Percentiles rank a stretch among this genome's conserved stretches.
Conservation (phyloP, 1,284 basidiomycete species). For the Meira nashicola region DNA sequence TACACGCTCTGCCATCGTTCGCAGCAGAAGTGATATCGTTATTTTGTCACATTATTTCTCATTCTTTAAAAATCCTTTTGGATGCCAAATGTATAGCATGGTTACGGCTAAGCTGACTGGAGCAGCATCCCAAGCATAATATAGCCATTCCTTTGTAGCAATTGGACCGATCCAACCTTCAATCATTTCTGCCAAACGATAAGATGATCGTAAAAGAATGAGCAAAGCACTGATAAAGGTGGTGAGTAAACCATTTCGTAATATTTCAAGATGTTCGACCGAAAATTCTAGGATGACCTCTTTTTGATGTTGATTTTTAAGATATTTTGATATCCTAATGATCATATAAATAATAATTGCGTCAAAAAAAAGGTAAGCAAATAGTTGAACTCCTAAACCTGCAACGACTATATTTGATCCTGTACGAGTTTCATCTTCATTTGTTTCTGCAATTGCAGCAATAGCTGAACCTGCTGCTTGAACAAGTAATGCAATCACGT, state of each 20-base stretch:
- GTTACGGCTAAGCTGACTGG: too few species aligned
- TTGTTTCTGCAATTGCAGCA: constrained; percentile 22
- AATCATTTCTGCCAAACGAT: constrained; percentile 29
- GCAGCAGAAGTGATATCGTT: too few species aligned
- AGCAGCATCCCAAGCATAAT: too few species aligned
- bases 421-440: neutral
- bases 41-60: too few species aligned
- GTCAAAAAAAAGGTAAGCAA: constrained; percentile 20
- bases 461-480: constrained; percentile 26
- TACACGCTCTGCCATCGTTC: too few species aligned
- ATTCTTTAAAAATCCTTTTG: too few species aligned
- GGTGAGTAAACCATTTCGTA: constrained; percentile 18
- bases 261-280: too few species aligned
- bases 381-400: constrained; percentile 29
- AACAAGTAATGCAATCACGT: constrained; percentile 23
- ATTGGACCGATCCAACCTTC: constrained; percentile 30
- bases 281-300: too few species aligned
- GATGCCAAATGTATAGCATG: too few species aligned
- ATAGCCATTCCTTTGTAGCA: constrained; percentile 19
- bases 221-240: constrained; percentile 19
- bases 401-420: constrained; percentile 20
- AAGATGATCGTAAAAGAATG: constrained; percentile 25
- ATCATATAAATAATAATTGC: constrained; percentile 15
- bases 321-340: constrained; percentile 12
- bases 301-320: too few species aligned